Base-by-base conservation (phyloP, 2,329 filamentous ascomycete species). In the Aspergillus sojae region DNA sequence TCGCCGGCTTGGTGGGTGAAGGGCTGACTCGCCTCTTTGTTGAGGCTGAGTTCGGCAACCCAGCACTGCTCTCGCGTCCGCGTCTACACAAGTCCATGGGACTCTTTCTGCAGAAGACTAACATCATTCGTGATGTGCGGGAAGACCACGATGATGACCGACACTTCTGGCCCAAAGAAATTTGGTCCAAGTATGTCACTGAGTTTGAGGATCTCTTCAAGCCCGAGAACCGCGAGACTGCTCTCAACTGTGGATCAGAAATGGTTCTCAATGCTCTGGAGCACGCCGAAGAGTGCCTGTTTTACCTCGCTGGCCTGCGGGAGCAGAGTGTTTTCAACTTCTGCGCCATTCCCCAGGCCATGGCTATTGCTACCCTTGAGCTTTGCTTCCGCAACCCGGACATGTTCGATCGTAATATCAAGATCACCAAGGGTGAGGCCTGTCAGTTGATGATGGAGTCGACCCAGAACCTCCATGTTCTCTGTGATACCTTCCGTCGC, bases 301-400 rank as follows among this genome's bases (percentile, higher is more conserved):
- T 94, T 83, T 99, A 98, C 81, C 93, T 99, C 82, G 94, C 94
- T 5, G 95, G 92, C 54, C 88, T 99, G 67, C 90, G 90, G 69
- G 95, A 99, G 75, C 95, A 99, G 82, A 96, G 93, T 75, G 93
- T 97, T 30, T 99, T 99, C 88, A 99, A 99, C 85, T 99, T 99
- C 78, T 93, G 93, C 55, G 94, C 94, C 62, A 99, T 99, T 67
- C 95, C 95, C 2, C 95, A 99, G 79, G 85, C 89, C 68, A 99
- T 99, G 95, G 95, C 94, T 59, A 97, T 99, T 77, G 94, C 95
- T 10, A 98, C 94, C 0, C 82, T 98, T 48, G 94, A 97, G 71
- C 83, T 93, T 21, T 91, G 94, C 71, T 99, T 98, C 87, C 90
- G 91, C 73, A 99, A 99, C 79, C 91, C 92, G 26, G 85, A 84